Evolutionary conservation across 2,329 filamentous ascomycete genomes (phyloP).

Genomic region (Colletotrichum tropicicola): DNA sequence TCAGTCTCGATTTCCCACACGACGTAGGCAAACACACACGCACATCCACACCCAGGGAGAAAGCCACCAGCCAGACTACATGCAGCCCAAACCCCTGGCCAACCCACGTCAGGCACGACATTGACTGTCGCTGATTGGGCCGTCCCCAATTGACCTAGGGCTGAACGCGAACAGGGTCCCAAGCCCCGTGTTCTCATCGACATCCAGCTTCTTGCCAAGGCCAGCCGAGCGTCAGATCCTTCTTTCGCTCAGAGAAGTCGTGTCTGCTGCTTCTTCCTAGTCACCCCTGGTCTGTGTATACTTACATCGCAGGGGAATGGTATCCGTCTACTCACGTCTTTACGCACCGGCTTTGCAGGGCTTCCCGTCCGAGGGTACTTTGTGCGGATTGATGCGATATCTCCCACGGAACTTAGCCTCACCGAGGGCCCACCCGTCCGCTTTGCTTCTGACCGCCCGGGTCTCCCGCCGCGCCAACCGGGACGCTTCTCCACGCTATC

Average conservation of each 20-base stretch:
- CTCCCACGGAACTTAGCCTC: neutral
- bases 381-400: conserved; percentile 10
- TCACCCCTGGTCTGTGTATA: neutral
- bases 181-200: neutral
- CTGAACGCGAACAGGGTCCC: conserved; percentile 18
- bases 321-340: conserved; percentile 8
- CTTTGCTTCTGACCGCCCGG: neutral
- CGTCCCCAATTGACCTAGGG: conserved; percentile 8
- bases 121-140: conserved; percentile 1
- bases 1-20: neutral
- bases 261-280: neutral
- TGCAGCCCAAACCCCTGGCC: conserved; percentile 2
- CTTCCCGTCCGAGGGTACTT: neutral
- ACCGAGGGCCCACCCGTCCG: neutral
- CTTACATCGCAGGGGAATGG: neutral
- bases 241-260: conserved; percentile 2
- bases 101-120: conserved; percentile 20
- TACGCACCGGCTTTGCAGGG: conserved; percentile 16
- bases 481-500: neutral
- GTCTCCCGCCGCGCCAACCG: neutral
- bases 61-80: conserved; percentile 1
- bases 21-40: neutral
- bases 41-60: too few relatives aligned
- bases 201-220: conserved; percentile 9
- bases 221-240: neutral